Evolutionary conservation across 23 red algal genomes (phyloP).

Genomic region (Gracilariopsis chorda): DNA sequence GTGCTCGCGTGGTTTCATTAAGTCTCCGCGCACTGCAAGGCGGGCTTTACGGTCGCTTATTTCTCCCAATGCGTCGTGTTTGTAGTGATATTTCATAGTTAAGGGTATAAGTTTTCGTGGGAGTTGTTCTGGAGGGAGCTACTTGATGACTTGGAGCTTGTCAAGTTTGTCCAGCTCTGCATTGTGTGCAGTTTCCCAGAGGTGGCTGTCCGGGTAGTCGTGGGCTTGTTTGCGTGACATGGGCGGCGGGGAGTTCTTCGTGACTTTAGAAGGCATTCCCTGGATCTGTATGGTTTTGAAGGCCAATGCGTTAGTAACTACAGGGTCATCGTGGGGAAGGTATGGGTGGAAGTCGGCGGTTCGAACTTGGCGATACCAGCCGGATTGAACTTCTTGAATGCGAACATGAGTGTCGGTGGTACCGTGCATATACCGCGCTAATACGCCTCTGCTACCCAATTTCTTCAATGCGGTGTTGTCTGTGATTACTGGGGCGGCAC

Average conservation of each 20-base stretch:
- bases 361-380: too few species aligned
- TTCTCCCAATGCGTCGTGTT: neutral
- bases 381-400: too few species aligned
- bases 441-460: too few species aligned
- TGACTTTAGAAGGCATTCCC: neutral
- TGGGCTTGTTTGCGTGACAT: neutral
- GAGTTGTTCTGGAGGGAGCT: neutral
- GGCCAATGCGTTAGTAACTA: too few species aligned
- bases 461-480: too few species aligned
- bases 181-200: neutral
- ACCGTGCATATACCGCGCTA: too few species aligned
- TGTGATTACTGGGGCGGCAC: neutral
- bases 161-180: neutral
- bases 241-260: too few species aligned
- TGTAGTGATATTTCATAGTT: slow-evolving; percentile 7
- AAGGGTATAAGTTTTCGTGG: neutral
- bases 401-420: too few species aligned
- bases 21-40: neutral
- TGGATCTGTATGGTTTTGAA: too few species aligned
- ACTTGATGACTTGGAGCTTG: neutral
- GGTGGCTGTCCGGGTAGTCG: neutral
- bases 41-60: neutral
- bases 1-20: neutral
- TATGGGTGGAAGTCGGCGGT: too few species aligned
- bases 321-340: too few species aligned